Percentiles rank a stretch among this genome's conserved stretches.
phyloP scores from a whole-genome alignment of 2,329 filamentous ascomycete genomes.

The Penicillium sp. region DNA sequence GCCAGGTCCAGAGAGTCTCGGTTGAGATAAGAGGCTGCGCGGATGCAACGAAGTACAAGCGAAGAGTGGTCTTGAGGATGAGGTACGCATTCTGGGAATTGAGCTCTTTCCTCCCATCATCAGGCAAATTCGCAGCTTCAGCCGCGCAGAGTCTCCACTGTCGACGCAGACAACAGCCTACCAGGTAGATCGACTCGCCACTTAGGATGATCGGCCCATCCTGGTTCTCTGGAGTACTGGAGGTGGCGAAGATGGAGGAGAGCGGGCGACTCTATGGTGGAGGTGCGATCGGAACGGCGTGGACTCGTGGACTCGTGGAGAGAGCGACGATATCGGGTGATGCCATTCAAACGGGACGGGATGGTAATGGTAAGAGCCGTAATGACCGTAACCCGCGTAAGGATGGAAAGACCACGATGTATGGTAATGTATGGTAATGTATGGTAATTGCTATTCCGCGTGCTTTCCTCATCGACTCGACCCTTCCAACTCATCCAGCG shows the following conservation, averaged over 20 bases:
- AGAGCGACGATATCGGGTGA: not conserved
- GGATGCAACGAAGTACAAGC: not conserved
- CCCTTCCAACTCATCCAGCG: not conserved
- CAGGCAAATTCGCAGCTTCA: not conserved
- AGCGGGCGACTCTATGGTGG: conserved; percentile 4
- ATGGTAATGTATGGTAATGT: conserved; percentile 1
- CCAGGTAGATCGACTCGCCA: conserved; percentile 12
- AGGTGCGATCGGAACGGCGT: conserved; percentile 1
- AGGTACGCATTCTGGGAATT: not conserved
- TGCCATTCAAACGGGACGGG: not conserved
- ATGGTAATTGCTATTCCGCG: not conserved
- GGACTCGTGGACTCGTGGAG: not conserved
- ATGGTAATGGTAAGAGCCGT: not conserved
- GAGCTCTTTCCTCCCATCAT: not conserved
- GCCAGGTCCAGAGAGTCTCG: not conserved
- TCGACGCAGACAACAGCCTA: not conserved
- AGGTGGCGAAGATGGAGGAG: not conserved
- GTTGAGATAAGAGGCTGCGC: not conserved
- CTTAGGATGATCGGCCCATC: conserved; percentile 5
- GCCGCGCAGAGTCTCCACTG: not conserved
- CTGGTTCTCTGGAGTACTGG: not conserved
- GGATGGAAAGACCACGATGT: not conserved
- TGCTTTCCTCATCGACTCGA: not conserved
- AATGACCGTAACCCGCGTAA: not conserved
- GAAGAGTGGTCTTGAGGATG: not conserved